phyloP scores from a whole-genome alignment of 2,329 filamentous ascomycete species.

The Fusarium fracticaudum region DNA sequence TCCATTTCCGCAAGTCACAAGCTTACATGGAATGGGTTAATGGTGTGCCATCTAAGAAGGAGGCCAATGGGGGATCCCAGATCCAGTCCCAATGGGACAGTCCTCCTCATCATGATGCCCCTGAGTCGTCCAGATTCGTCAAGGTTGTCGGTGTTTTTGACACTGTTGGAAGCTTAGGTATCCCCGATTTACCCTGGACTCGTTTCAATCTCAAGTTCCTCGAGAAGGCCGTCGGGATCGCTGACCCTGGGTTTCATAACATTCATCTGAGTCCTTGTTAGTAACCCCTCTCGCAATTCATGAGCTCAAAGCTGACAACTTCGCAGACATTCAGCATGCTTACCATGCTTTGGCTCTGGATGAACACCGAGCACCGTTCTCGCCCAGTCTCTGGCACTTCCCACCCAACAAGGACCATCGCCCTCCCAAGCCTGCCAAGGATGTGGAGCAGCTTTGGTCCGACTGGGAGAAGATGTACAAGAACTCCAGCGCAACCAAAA shows the following conservation, averaged over 20 bases:
- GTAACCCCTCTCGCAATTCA: neutral
- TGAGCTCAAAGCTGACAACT: slow-evolving; percentile 3
- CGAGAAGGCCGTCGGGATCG: slow-evolving; percentile 27
- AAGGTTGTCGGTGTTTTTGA: slow-evolving; percentile 41
- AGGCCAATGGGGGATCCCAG: slow-evolving; percentile 12
- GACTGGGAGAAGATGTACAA: slow-evolving; percentile 16
- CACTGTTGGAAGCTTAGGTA: slow-evolving; percentile 40
- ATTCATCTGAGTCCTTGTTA: slow-evolving; percentile 40
- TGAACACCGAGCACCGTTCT: slow-evolving; percentile 54
- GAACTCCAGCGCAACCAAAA: slow-evolving; percentile 7
- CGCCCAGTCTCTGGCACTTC: slow-evolving; percentile 45
- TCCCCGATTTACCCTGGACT: slow-evolving; percentile 39
- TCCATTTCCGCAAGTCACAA: slow-evolving; percentile 35
- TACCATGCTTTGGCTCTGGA: slow-evolving; percentile 66
- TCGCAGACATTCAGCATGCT: slow-evolving; percentile 57
- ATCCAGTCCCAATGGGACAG: slow-evolving; percentile 25
- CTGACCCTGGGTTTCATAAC: slow-evolving; percentile 38
- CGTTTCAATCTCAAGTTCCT: slow-evolving; percentile 37
- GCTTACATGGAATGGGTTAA: slow-evolving; percentile 39
- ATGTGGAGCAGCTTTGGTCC: slow-evolving; percentile 16
- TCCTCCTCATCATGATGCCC: slow-evolving; percentile 35
- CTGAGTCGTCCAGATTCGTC: slow-evolving; percentile 31
- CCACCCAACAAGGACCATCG: slow-evolving; percentile 14
- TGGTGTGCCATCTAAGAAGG: slow-evolving; percentile 29
- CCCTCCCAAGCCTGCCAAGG: slow-evolving; percentile 6